A percentile compares a stretch with the other conserved stretches of the same genome.
Evolutionary conservation across 2,329 filamentous ascomycete genomes (phyloP).

Genomic region (Talaromyces sp.): DNA sequence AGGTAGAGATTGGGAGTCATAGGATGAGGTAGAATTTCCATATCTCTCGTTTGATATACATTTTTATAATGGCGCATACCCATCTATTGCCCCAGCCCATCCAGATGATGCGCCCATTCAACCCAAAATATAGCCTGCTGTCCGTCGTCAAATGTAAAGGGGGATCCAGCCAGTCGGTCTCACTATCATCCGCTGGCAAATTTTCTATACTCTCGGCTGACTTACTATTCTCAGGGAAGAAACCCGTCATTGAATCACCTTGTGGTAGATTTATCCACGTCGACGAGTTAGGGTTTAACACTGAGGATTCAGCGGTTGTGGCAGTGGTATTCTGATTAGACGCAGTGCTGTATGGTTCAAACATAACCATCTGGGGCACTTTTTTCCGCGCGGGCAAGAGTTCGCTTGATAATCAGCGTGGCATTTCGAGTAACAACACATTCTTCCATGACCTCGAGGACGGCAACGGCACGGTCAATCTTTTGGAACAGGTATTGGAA

Average conservation of each 20-base stretch:
- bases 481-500: neutral
- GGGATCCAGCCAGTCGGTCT: neutral
- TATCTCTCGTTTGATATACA: too few species aligned
- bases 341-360: too few species aligned
- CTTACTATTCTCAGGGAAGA: too few species aligned
- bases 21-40: too few species aligned
- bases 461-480: neutral
- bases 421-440: neutral
- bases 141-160: neutral
- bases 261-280: too few species aligned
- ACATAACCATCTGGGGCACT: neutral
- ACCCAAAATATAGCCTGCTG: neutral
- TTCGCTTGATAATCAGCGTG: neutral
- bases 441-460: neutral
- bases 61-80: too few species aligned
- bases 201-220: neutral
- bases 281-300: too few species aligned
- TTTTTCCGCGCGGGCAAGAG: neutral
- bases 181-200: neutral
- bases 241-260: too few species aligned
- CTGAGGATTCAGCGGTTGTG: too few species aligned
- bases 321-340: too few species aligned
- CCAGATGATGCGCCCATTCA: neutral
- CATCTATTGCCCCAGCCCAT: neutral
- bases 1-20: too few species aligned